Conservation (phyloP, 2,329 filamentous ascomycete species). For the Pseudogymnoascus sp. region DNA sequence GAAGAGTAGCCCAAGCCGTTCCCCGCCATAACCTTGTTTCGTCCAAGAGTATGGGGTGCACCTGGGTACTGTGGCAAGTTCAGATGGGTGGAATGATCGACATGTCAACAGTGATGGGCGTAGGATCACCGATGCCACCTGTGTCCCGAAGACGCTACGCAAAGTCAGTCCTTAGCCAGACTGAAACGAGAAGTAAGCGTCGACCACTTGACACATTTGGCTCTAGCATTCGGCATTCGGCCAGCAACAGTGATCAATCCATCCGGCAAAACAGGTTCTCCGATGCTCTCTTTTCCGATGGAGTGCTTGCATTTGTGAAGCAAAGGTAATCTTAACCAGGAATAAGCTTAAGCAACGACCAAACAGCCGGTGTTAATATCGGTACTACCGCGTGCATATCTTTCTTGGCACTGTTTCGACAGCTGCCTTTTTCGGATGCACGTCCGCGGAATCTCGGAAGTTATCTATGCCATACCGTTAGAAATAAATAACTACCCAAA, state of each 20-base stretch:
- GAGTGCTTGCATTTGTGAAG: neutral
- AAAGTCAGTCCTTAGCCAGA: neutral
- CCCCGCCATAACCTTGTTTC: neutral
- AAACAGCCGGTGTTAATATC: constrained; percentile 3
- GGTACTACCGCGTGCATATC: neutral
- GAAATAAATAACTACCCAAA: neutral
- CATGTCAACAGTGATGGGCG: neutral
- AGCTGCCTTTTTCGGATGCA: neutral
- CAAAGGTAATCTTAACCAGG: neutral
- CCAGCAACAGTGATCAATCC: neutral
- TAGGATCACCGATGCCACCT: neutral
- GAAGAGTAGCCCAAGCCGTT: neutral
- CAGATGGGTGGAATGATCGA: neutral
- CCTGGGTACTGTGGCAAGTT: neutral
- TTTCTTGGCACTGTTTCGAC: neutral
- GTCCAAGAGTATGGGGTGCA: neutral
- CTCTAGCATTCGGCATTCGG: neutral
- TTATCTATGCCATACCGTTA: neutral
- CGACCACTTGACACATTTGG: neutral
- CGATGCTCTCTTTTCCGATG: neutral
- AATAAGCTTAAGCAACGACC: constrained; percentile 4
- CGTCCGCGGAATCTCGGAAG: neutral
- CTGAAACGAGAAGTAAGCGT: neutral
- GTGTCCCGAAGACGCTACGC: neutral
- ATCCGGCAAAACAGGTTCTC: neutral